Base-by-base conservation (phyloP, 2,329 filamentous ascomycete species). In the Ceratocystis diversiconidia region DNA sequence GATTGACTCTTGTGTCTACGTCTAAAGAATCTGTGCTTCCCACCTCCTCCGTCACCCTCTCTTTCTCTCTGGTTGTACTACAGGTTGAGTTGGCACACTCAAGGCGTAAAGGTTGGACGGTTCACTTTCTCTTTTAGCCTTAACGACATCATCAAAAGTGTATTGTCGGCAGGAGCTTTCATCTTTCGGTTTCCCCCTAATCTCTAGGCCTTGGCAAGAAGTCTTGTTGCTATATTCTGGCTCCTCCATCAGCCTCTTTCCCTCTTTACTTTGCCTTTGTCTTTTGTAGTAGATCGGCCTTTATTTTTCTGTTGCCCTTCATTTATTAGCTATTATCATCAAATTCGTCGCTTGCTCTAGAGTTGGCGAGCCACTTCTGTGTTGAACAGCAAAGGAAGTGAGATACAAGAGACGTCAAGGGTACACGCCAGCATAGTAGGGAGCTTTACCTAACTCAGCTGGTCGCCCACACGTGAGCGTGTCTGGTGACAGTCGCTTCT, bases 281-380 rank as follows among this genome's bases (percentile, higher is more conserved):
- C 36, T 62, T 25, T 43, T 62, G 60, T 61, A 61, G 55, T 59
- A 59, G 55, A 36, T 30, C 55, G 32, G 32, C 55, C 55, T 36
- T 36, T 30, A 59, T 36, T n/a, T 4, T 32, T 59, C 6, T 30
- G 32, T 36, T 19, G 30, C 30, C 55, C 55, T 36, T n/a, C 28
- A 59, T n/a, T 19, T 17, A 36, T 19, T 59, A 59, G 55, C 55
- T 59, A 59, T 59, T 25, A 52, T 52, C 48, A 28, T 52, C 48
- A 52, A 52, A 28, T 52, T 25, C 48, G 19, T 25, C 15, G 22
- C 48, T 15, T 28, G 25, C 28, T n/a, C 30, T 59, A 25, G 28
- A 59, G 55, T 59, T 59, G 55, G n/a, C 30, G 17, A 59, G 15
- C n/a, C 55, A n/a, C 55, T 59, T 59, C 52, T 59, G 55, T 59